Evolutionary conservation across 2,329 filamentous ascomycete species (phyloP).

Genomic region (Penicillium expansum): DNA sequence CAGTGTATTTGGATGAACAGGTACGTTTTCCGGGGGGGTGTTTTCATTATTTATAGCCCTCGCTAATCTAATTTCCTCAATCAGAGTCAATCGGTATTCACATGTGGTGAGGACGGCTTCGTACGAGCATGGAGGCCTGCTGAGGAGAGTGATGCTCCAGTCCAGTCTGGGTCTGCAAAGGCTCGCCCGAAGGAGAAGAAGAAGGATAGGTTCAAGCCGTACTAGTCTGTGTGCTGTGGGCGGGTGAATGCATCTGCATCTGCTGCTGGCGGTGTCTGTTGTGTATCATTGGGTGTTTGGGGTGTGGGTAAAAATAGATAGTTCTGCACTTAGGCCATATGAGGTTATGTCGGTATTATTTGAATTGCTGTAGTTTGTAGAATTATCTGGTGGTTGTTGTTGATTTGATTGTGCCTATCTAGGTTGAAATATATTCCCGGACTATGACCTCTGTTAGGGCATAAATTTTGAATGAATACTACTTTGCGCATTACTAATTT

Average conservation of each 20-base stretch:
- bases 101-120: slow-evolving; percentile 46
- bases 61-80: background rate
- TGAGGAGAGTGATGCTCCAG: slow-evolving; percentile 16
- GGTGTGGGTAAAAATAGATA: slow-evolving; percentile 14
- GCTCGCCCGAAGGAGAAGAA: slow-evolving; percentile 34
- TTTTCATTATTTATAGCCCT: background rate
- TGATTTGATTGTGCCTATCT: too few species aligned
- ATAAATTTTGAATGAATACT: background rate
- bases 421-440: background rate
- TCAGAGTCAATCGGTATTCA: slow-evolving; percentile 43
- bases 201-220: slow-evolving; percentile 42
- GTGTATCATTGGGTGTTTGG: slow-evolving; percentile 19
- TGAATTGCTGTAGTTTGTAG: background rate
- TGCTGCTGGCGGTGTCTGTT: background rate
- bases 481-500: background rate
- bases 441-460: too few species aligned
- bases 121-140: slow-evolving; percentile 39
- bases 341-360: background rate
- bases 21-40: slow-evolving; percentile 31
- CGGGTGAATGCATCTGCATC: slow-evolving; percentile 8
- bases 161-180: slow-evolving; percentile 23
- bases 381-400: background rate
- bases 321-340: background rate
- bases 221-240: slow-evolving; percentile 21
- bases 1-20: slow-evolving; percentile 45